Evolutionary conservation across 2,329 filamentous ascomycete genomes (phyloP).

Genomic region (Apiospora hydei): DNA sequence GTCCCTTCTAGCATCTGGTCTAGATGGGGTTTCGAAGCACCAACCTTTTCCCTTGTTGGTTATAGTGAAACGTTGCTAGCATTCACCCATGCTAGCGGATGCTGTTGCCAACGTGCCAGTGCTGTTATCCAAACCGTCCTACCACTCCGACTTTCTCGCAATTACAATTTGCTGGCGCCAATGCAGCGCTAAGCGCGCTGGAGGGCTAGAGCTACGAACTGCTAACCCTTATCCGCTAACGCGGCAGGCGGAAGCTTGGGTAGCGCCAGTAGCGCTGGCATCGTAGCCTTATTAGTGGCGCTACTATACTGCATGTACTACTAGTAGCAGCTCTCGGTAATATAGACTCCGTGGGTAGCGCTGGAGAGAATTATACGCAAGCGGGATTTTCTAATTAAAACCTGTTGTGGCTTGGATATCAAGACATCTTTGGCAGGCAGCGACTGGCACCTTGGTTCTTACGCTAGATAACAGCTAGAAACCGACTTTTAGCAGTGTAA

Average conservation of each 20-base stretch:
- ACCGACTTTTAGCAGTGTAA: no score
- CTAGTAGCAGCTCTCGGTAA: neutral
- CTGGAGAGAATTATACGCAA: neutral
- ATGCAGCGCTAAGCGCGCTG: neutral
- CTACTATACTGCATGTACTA: neutral
- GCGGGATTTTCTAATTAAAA: no score
- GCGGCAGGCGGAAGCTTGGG: neutral
- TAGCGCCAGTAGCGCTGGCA: neutral
- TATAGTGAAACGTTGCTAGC: neutral
- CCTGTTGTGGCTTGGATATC: neutral
- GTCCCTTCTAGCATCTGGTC: neutral
- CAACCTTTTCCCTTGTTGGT: neutral
- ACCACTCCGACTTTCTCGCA: neutral
- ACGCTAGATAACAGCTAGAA: no score
- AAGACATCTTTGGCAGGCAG: no score
- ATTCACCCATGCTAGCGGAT: neutral
- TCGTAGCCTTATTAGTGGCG: neutral
- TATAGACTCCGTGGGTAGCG: neutral
- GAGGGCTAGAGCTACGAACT: neutral
- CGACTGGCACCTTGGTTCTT: no score
- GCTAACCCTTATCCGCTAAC: neutral
- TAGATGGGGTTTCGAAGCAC: neutral
- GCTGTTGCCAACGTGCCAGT: neutral
- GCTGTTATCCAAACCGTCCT: neutral
- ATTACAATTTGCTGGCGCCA: neutral